These are phyloP conservation scores for Penicillium fuscoglaucum DNA, from an alignment of 2,329 filamentous ascomycete genomes.

Conservation along the genomic window DNA sequence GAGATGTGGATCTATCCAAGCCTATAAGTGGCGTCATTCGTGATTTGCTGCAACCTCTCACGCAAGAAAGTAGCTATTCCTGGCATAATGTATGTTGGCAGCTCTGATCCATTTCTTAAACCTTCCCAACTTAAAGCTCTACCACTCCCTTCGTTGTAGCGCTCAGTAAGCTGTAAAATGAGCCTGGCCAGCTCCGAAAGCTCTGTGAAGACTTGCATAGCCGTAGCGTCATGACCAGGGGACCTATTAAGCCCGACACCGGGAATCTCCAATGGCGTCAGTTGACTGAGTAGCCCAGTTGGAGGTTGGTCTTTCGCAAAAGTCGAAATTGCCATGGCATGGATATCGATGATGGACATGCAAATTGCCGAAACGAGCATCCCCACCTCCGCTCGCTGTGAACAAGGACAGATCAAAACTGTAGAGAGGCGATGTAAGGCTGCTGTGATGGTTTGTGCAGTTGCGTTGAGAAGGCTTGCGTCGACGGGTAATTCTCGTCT, in stretches of 20 bases:
- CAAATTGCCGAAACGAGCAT: constrained; percentile 13
- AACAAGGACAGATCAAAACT: constrained; percentile 14
- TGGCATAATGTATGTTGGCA: constrained; percentile 3
- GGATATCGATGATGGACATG: constrained; percentile 11
- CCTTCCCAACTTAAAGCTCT: neutral
- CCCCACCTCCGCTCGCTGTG: constrained; percentile 6
- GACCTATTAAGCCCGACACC: neutral
- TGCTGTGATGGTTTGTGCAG: constrained; percentile 1
- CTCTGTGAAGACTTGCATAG: constrained; percentile 6
- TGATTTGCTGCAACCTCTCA: constrained; percentile 6
- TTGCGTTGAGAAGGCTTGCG: neutral
- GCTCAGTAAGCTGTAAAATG: constrained; percentile 12
- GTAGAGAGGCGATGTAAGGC: constrained; percentile 7
- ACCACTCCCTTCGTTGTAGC: neutral
- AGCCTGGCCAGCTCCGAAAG: constrained; percentile 13
- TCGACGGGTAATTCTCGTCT: neutral
- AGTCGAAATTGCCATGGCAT: neutral
- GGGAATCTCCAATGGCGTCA: neutral
- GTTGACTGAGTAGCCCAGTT: too few relatives aligned
- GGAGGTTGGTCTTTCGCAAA: neutral
- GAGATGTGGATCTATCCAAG: neutral
- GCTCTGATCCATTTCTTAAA: neutral
- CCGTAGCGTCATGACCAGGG: neutral
- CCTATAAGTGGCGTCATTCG: neutral
- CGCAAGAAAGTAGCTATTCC: neutral